Conservation (phyloP, 2,329 filamentous ascomycete genomes). For the Fusarium pseudograminearum region DNA sequence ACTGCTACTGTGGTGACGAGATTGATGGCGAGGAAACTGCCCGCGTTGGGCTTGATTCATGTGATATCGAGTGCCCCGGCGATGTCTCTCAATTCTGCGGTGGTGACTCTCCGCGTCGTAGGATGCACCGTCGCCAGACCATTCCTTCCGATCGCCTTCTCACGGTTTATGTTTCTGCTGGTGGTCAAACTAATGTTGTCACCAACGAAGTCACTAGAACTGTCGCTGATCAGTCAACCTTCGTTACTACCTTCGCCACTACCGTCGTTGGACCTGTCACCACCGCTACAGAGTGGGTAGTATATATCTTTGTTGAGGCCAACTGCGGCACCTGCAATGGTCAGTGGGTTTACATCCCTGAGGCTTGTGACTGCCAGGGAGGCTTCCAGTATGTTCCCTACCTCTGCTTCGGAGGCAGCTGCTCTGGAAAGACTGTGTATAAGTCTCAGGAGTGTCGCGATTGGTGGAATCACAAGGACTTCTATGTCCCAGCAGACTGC, state of each 20-base stretch:
- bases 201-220: neutral
- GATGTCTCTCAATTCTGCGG: neutral
- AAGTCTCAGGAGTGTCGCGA: neutral
- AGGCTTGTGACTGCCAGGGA: neutral
- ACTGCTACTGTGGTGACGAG: neutral
- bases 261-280: neutral
- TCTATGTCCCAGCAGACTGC: neutral
- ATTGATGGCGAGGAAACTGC: neutral
- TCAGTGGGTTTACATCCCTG: neutral
- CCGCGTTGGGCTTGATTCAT: neutral
- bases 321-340: neutral
- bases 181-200: neutral
- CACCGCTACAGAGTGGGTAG: neutral
- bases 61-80: neutral
- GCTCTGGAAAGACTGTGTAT: neutral
- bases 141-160: neutral
- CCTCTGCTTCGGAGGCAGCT: neutral
- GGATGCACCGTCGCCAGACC: neutral
- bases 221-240: neutral
- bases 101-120: neutral
- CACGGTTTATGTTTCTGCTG: neutral
- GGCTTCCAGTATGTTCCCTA: neutral
- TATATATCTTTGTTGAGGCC: neutral
- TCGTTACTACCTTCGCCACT: neutral
- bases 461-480: neutral